A percentile compares a stretch with the other conserved stretches of the same genome.
phyloP scores from a whole-genome alignment of 345 rosid genomes.

The Salix dunnii region DNA sequence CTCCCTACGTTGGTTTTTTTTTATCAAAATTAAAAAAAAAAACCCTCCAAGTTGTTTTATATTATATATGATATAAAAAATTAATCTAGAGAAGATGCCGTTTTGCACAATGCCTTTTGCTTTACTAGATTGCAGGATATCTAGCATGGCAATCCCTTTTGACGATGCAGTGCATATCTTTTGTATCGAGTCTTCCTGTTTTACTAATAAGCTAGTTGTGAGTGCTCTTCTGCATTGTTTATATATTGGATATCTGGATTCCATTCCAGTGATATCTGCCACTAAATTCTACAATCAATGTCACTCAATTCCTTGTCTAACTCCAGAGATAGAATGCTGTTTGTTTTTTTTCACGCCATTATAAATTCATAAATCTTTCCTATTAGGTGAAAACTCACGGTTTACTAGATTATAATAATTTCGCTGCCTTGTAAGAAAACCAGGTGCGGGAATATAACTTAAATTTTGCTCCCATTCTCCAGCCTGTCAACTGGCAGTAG shows the following conservation, averaged over 20 bases:
- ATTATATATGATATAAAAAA: no score
- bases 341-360: background rate
- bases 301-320: background rate
- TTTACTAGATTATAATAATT: background rate
- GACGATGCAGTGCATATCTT: background rate
- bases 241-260: background rate
- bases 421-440: background rate
- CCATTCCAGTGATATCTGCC: background rate
- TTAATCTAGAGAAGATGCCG: no score
- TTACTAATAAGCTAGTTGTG: background rate
- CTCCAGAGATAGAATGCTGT: background rate
- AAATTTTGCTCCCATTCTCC: constrained; percentile 14
- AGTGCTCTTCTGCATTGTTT: background rate
- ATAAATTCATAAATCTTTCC: background rate
- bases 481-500: constrained; percentile 20
- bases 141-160: constrained; percentile 1
- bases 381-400: background rate
- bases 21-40: no score
- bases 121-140: background rate
- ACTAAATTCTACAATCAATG: background rate
- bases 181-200: background rate
- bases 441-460: constrained; percentile 25
- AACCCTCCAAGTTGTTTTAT: no score
- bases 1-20: no score
- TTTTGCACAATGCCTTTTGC: background rate